Evolutionary conservation across 2,329 filamentous ascomycete genomes (phyloP).

Genomic region (Aspergillus niger): DNA sequence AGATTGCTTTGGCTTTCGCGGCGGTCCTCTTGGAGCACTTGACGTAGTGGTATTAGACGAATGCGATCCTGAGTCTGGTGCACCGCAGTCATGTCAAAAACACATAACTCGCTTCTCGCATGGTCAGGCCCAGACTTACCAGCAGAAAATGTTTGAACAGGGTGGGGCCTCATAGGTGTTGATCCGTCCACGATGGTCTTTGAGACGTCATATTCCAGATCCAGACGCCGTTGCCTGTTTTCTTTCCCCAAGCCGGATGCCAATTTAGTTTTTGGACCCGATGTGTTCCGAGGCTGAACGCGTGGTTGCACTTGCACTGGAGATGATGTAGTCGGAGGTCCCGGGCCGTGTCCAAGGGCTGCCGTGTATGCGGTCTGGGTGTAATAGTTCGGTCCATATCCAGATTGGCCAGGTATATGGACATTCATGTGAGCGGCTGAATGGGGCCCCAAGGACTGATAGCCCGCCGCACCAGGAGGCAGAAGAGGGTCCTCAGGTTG

Average conservation of each 20-base stretch:
- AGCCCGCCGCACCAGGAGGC: slow-evolving; percentile 18
- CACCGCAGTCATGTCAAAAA: background rate
- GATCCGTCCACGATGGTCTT: slow-evolving; percentile 44
- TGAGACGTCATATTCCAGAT: slow-evolving; percentile 34
- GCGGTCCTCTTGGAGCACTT: slow-evolving; percentile 59
- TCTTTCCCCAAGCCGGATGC: slow-evolving; percentile 7
- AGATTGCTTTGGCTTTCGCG: slow-evolving; percentile 67
- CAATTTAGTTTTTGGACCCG: slow-evolving; percentile 2
- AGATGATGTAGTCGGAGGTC: slow-evolving; percentile 6
- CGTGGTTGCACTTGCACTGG: slow-evolving; percentile 10
- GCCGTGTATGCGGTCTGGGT: slow-evolving; percentile 26
- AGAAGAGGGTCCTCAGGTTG: slow-evolving; percentile 22
- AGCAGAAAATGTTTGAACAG: slow-evolving; percentile 15
- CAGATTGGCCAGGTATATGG: slow-evolving; percentile 22
- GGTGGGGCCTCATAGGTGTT: slow-evolving; percentile 28
- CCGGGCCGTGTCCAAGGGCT: slow-evolving; percentile 22
- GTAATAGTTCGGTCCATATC: slow-evolving; percentile 32
- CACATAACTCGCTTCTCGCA: background rate
- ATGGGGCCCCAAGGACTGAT: slow-evolving; percentile 25
- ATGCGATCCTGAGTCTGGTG: slow-evolving; percentile 18
- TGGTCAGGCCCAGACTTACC: slow-evolving; percentile 20
- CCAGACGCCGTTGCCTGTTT: slow-evolving; percentile 9
- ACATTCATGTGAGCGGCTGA: slow-evolving; percentile 22
- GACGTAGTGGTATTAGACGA: slow-evolving; percentile 14
- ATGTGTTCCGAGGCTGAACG: slow-evolving; percentile 8